phyloP scores from a whole-genome alignment of 2,329 filamentous ascomycete genomes.

The Cadophora gregata region DNA sequence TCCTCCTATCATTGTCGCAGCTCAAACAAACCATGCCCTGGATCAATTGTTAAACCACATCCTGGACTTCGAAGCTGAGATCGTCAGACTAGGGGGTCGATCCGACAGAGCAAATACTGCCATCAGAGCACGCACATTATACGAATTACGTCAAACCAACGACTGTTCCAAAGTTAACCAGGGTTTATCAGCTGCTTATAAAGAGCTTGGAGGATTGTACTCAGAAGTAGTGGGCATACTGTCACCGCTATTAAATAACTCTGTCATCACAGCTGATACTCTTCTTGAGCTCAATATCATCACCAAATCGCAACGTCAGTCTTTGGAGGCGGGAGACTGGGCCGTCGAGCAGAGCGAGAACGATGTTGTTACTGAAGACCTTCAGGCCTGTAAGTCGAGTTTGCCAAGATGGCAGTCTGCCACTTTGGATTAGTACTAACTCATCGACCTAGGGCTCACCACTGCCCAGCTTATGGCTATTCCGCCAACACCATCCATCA shows the following conservation, averaged over 20 bases:
- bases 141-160: slow-evolving; percentile 56
- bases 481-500: slow-evolving; percentile 35
- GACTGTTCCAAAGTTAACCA: slow-evolving; percentile 39
- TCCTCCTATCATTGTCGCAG: slow-evolving; percentile 77
- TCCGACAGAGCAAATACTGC: slow-evolving; percentile 54
- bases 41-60: slow-evolving; percentile 72
- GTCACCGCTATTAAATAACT: slow-evolving; percentile 47
- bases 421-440: slow-evolving; percentile 7
- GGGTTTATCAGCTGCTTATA: slow-evolving; percentile 22
- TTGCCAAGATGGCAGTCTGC: too few relatives aligned
- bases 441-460: slow-evolving; percentile 35
- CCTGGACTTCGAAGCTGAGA: slow-evolving; percentile 60
- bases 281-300: slow-evolving; percentile 64
- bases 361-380: slow-evolving; percentile 1
- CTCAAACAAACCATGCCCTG: slow-evolving; percentile 89
- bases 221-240: slow-evolving; percentile 27
- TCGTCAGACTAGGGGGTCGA: slow-evolving; percentile 60
- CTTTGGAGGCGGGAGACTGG: slow-evolving; percentile 57
- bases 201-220: slow-evolving; percentile 11
- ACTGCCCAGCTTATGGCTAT: slow-evolving; percentile 34
- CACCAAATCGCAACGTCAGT: slow-evolving; percentile 65
- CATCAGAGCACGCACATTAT: slow-evolving; percentile 71
- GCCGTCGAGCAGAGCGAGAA: slow-evolving; percentile 21
- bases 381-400: slow-evolving; percentile 33
- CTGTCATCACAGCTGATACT: slow-evolving; percentile 58